A percentile compares a stretch with the other conserved stretches of the same genome.
Evolutionary conservation across 2,329 filamentous ascomycete genomes (phyloP).

Genomic region (Sarocladium brachiariae): DNA sequence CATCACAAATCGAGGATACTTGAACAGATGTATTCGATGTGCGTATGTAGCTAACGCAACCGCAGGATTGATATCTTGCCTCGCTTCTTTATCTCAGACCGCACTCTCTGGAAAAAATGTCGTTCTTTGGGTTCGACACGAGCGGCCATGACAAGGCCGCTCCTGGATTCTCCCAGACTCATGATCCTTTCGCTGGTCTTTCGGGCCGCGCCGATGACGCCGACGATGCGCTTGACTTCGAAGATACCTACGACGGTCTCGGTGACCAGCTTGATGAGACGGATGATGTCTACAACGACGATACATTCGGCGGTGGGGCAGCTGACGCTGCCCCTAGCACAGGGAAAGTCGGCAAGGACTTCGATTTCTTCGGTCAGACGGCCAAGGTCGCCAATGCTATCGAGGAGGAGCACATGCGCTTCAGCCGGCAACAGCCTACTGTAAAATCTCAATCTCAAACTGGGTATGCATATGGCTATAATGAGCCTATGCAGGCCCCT

Average conservation of each 20-base stretch:
- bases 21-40: no score
- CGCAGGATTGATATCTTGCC: constrained; percentile 3
- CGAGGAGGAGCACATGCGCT: constrained; percentile 84
- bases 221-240: constrained; percentile 65
- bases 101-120: constrained; percentile 47
- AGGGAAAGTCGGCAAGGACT: constrained; percentile 74
- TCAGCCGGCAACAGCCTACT: constrained; percentile 63
- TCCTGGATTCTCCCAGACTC: constrained; percentile 73
- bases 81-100: constrained; percentile 1
- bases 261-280: constrained; percentile 87
- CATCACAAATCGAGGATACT: no score
- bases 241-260: constrained; percentile 94
- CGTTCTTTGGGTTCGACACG: constrained; percentile 85
- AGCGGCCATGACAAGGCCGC: constrained; percentile 57
- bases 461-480: constrained; percentile 3
- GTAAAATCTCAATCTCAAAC: constrained; percentile 24
- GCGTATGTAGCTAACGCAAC: no score
- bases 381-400: constrained; percentile 80
- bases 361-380: constrained; percentile 93
- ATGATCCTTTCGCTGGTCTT: constrained; percentile 84
- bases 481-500: constrained; percentile 25
- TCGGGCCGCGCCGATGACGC: constrained; percentile 56
- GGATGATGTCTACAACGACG: constrained; percentile 92
- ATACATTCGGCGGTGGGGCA: constrained; percentile 65
- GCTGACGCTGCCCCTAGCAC: constrained; percentile 24